Evolutionary conservation across 2,329 filamentous ascomycete genomes (phyloP), one percentile per base, ranked within the genome.

Genomic region (Malbranchea cinnamomea): DNA sequence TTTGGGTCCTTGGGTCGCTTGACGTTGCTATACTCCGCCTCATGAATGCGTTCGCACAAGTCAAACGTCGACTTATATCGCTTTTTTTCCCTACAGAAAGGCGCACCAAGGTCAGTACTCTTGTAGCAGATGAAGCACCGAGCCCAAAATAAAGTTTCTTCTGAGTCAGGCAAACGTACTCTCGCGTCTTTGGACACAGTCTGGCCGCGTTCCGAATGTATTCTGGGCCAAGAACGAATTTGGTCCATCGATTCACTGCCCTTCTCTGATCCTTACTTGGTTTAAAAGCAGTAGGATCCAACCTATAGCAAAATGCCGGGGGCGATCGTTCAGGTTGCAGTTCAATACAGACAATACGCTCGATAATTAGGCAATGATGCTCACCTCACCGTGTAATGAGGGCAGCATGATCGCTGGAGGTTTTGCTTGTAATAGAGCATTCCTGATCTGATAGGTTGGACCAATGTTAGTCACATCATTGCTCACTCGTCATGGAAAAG

Each of bases 331-430:
- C 41, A 2, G 52, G 57, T 39, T 59, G 51, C 26, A 64, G 48
- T 28, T 56, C 59, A 27, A 18, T 16, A 23, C 10, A 23, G 11
- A 12, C 20, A 13, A 10, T 13, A 7, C 8, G 10, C 10, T 30
- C n/a, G 30, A 10, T 8, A 19, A 6, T 20, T 23, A 12, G 9
- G 13, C 6, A 20, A 12, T 17, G 10, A 14, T 22, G 33, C 39
- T 15, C 35, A 60, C 56, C 60, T 57, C 38, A 65, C 50, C 8
- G 61, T 63, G 40, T 65, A 95, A 48, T 94, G 84, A 25, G 85
- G 84, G 52, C 89, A 98, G 47, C 89, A 98, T 37, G 83, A 80
- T 33, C 74, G 65, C 35, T 68, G 67, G 44, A 82, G 74, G 52
- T 65, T 62, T 39, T 57, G 61, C 41, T 63, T 64, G 42, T 65